A percentile compares a stretch with the other conserved stretches of the same genome.
Conservation (phyloP, 208 protist genomes). For the Crithidia acanthocephali region DNA sequence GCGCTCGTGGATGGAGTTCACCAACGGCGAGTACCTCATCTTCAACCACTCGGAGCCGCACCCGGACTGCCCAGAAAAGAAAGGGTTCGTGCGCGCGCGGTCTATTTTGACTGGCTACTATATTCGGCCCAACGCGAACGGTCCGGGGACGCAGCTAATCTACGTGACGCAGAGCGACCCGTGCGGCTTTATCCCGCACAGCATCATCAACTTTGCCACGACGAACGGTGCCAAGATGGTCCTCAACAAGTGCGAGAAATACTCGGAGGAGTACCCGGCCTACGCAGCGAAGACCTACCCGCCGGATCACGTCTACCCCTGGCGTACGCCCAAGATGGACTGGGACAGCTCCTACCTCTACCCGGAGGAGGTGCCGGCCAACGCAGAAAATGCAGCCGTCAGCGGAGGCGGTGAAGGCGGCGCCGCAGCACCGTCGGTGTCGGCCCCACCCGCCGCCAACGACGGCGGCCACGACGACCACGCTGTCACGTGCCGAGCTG, state of each 20-base stretch:
- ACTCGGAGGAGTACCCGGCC: slow-evolving; percentile 61
- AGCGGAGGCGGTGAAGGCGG: background rate
- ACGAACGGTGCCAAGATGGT: slow-evolving; percentile 62
- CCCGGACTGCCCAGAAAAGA: slow-evolving; percentile 72
- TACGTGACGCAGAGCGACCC: slow-evolving; percentile 91
- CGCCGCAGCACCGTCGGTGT: background rate
- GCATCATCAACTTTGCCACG: slow-evolving; percentile 81
- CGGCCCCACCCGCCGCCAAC: too few relatives aligned
- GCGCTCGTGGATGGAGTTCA: slow-evolving; percentile 93
- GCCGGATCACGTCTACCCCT: slow-evolving; percentile 55
- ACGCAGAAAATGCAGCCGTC: background rate
- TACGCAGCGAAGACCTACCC: slow-evolving; percentile 69
- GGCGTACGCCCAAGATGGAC: slow-evolving; percentile 79
- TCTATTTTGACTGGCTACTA: slow-evolving; percentile 89
- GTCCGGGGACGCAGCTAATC: slow-evolving; percentile 58
- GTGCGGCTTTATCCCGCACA: slow-evolving; percentile 81
- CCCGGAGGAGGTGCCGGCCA: slow-evolving; percentile 57
- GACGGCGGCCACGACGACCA: background rate
- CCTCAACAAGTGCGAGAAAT: slow-evolving; percentile 73
- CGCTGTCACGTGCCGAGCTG: too few relatives aligned
- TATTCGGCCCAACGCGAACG: slow-evolving; percentile 55
- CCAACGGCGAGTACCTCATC: slow-evolving; percentile 90
- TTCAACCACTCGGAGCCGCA: slow-evolving; percentile 93
- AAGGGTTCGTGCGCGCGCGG: slow-evolving; percentile 74
- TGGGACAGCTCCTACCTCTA: slow-evolving; percentile 77